These are phyloP conservation scores for Chlorencoelia australis DNA, from an alignment of 2,329 filamentous ascomycete genomes.

Conservation along the genomic window DNA sequence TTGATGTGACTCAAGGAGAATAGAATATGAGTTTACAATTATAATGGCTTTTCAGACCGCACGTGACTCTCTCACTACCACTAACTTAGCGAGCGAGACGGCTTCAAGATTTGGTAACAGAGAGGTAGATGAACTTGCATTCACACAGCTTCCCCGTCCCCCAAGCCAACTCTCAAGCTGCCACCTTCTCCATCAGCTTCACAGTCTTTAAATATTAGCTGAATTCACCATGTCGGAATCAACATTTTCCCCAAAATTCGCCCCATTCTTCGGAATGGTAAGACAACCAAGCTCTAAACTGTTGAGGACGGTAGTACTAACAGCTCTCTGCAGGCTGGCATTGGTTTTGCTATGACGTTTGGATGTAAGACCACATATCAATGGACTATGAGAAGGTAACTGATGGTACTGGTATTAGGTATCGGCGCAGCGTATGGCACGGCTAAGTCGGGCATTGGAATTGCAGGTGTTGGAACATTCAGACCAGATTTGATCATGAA, in stretches of 20 bases:
- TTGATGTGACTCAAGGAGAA: too few species aligned
- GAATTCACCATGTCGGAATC: slow-evolving; percentile 41
- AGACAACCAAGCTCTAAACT: slow-evolving; percentile 28
- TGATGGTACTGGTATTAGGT: slow-evolving; percentile 19
- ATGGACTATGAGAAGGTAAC: slow-evolving; percentile 20
- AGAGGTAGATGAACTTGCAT: too few species aligned
- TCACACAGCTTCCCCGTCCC: too few species aligned
- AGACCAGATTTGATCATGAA: slow-evolving; percentile 87
- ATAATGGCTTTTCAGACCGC: too few species aligned
- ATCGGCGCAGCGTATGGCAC: slow-evolving; percentile 77
- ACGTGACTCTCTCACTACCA: too few species aligned
- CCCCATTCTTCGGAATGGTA: slow-evolving; percentile 84
- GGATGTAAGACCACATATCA: slow-evolving; percentile 50
- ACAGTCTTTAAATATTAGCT: slow-evolving; percentile 9
- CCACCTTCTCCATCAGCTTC: slow-evolving; percentile 7
- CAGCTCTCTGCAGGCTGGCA: slow-evolving; percentile 51
- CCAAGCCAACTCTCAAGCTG: slow-evolving; percentile 3
- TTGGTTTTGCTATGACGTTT: slow-evolving; percentile 74
- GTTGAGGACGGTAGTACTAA: slow-evolving; percentile 15
- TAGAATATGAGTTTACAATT: too few species aligned
- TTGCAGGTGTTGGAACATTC: slow-evolving; percentile 76
- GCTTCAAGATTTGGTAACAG: too few species aligned
- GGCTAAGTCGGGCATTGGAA: slow-evolving; percentile 80
- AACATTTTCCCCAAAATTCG: slow-evolving; percentile 65
- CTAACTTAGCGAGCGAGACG: too few species aligned